Evolutionary conservation across 78 protist genomes (phyloP), one percentile per base, ranked within the genome.

Genomic region (Dictyostelium citrinum): DNA sequence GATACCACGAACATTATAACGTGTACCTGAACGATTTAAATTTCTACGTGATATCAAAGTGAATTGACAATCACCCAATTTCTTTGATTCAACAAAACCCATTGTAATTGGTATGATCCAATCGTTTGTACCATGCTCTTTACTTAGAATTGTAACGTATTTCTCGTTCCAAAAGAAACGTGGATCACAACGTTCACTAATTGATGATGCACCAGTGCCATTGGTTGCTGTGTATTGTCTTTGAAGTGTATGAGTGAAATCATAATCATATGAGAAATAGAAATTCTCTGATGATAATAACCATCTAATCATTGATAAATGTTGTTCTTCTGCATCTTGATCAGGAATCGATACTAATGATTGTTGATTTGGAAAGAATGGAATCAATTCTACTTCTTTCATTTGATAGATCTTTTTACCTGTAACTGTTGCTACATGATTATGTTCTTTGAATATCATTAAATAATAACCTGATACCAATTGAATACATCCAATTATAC

Each of bases 1-100:
- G 11, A 84, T 75, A 78, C 96, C 96, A 74, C 96, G 82, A 11
- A 64, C 64, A 84, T 93, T 33, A 81, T 93, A 93, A 76, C 96
- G 85, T 12, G 96, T 93, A 55, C 96, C 96, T 0, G 90, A 27
- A 78, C 96, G 84, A 45, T 80, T 9, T 27, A 64, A 55, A 27
- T 80, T 77, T 33, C 96, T 58, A 41, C 96, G 67, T n/a, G 96
- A 93, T 9, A 93, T 77, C 20, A 93, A 43, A 2, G 93, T 81
- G n/a, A 88, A 51, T 24, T 61, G 31, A 22, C 33, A 31, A 9
- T 27, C 10, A 14, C 33, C 58, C n/a, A 90, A 70, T 43, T 6
- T 31, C 33, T 24, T 60, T 17, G 70, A 51, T 24, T 81, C 71
- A 24, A 92, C 88, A 27, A 81, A 92, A 2, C 96, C 91, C 90